Evolutionary conservation across 768 basidiomycete genomes (phyloP), one percentile per base, ranked within the genome.

Genomic region (Xerocomellus intermedius): DNA sequence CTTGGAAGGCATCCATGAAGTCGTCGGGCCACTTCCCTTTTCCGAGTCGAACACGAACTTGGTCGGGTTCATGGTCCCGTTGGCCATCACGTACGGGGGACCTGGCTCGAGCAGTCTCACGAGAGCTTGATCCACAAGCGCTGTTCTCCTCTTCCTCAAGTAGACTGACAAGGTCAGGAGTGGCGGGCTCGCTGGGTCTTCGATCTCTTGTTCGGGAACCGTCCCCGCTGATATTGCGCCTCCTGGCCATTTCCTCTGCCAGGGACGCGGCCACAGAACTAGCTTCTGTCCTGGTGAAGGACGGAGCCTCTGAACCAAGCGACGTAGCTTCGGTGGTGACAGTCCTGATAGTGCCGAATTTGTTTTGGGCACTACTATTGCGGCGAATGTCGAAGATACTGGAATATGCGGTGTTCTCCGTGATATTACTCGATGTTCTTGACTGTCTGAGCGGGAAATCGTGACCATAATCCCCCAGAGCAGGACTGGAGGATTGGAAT

Each of bases 21-120:
- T 90, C 89, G 70, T 90, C 87, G 0, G 90, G 87, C 87, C 87
- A 91, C 69, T 87, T 89, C 54, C 86, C 89, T 68, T 90, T 88
- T 33, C 84, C 82, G 33, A 90, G 80, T 51, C 83, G 79, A 58
- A 89, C 76, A 42, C 69, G 64, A 33, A 64, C 64, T 59, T 71
- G 74, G 51, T 75, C 68, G 13, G 59, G 52, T 56, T 70, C 61
- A 62, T 44, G 60, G 56, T 57, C 50, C 55, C 60, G 48, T 61
- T 63, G 41, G 56, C 57, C 54, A 55, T 64, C 65, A 49, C 58
- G 57, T 60, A 48, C 36, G 17, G 56, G 51, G 5, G 63, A 53
- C 44, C 52, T 62, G 33, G 59, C 59, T 50, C 56, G 51, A 41
- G 69, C 54, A 59, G 67, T 70, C 32, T 67, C 69, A 50, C 70